Evolutionary conservation across 306 rosid species (phyloP).

Genomic region (Begonia fuchsioides): DNA sequence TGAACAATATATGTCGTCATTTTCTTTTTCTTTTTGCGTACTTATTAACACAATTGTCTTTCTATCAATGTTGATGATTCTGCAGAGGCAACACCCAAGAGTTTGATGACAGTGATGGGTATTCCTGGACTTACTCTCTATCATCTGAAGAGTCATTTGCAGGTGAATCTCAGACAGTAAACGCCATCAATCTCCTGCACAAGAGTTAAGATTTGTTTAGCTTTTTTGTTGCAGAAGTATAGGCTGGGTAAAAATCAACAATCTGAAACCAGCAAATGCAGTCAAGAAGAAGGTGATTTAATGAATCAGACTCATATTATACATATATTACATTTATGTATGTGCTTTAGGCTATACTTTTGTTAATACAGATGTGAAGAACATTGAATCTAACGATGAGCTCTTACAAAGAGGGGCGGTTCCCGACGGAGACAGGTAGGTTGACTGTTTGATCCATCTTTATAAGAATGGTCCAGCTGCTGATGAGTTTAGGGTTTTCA

Average conservation of each 20-base stretch:
- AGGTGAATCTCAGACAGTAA: slow-evolving; percentile 27
- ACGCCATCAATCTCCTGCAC: too few relatives aligned
- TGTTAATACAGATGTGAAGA: background rate
- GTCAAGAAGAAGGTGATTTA: slow-evolving; percentile 45
- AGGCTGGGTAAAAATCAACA: slow-evolving; percentile 73
- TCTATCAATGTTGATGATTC: slow-evolving; percentile 2
- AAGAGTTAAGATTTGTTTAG: slow-evolving; percentile 10
- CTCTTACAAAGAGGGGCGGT: background rate
- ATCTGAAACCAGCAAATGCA: slow-evolving; percentile 34
- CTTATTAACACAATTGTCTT: background rate
- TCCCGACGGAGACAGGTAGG: background rate
- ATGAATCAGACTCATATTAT: slow-evolving; percentile 11
- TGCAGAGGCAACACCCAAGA: slow-evolving; percentile 89
- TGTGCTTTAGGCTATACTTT: slow-evolving; percentile 1
- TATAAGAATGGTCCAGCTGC: too few relatives aligned
- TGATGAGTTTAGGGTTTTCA: background rate
- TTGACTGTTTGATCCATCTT: background rate
- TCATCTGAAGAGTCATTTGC: slow-evolving; percentile 92
- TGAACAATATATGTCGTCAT: slow-evolving; percentile 2
- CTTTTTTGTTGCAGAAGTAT: slow-evolving; percentile 43
- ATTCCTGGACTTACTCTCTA: slow-evolving; percentile 77
- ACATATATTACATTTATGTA: slow-evolving; percentile 6
- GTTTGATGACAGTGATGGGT: slow-evolving; percentile 70
- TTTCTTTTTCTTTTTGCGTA: background rate
- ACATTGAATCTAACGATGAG: background rate